Base-by-base conservation (phyloP, 257 asterid species). In the Avicennia marina region DNA sequence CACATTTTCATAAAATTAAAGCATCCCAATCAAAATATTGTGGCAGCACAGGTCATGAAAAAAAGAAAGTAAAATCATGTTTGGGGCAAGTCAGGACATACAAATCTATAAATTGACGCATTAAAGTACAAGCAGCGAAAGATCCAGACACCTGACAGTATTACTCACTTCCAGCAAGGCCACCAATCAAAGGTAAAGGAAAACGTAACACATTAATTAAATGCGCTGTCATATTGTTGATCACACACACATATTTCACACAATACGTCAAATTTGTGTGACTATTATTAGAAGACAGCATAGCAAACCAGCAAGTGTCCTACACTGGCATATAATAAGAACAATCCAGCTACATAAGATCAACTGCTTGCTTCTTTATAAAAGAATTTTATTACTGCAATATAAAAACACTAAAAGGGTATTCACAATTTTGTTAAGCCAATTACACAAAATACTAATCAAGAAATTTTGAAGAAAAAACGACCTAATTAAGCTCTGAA, bases 91-190 rank as follows among this genome's bases (percentile, higher is more conserved):
- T 38, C 4, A 2, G 31, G 11, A 16, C 2, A 40, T 1, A 22
- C 1, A 17, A 54, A 18, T 10, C 8, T 10, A 25, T 7, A 40
- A 50, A 50, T 29, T 22, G 56, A 31, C 56, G 39, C 40, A 10
- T 50, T 22, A 10, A 36, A 31, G 50, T 18, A 62, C 17, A 48
- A 69, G 47, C 25, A 47, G 56, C 66, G 18, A 53, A 4, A 61
- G 15, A 58, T 59, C 64, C 61, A 40, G 15, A 7, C 53, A 41
- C 48, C 58, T 58, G 45, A 24, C 51, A 50, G 48, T 6, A 43
- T 15, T 44, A 54, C 25, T 26, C 26, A 20, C 40, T 62, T 51
- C 49, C 60, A 65, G 27, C 66, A 61, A 0, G 13, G 15, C 45
- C 51, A 51, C 46, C 22, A 19, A n/a, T 42, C 17, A 53, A 53